phyloP scores from a whole-genome alignment of 140 eudicot genomes.

The Ambrosia hybrid region DNA sequence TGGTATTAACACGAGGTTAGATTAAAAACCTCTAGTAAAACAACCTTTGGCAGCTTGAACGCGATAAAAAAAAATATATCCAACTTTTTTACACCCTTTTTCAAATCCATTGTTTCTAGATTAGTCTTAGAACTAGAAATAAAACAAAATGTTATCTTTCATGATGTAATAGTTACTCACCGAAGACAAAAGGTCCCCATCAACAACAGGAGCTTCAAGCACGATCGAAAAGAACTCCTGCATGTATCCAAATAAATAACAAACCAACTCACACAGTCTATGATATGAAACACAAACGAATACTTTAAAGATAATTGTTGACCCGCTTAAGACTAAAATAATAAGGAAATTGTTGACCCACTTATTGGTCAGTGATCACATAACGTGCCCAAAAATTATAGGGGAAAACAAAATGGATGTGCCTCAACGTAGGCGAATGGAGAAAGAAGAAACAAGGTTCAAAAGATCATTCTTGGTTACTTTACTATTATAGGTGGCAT shows the following conservation, averaged over 20 bases:
- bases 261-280: neutral
- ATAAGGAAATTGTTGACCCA: neutral
- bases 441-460: neutral
- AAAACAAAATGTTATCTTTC: conserved; percentile 1
- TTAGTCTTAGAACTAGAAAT: neutral
- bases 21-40: too few relatives aligned
- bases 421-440: too few relatives aligned
- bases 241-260: conserved; percentile 17
- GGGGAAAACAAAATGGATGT: neutral
- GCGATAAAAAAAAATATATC: neutral
- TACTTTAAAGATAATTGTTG: neutral
- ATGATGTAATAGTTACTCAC: conserved; percentile 41
- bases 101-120: neutral
- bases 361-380: neutral
- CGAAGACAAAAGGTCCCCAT: conserved; percentile 91
- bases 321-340: neutral
- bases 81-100: neutral
- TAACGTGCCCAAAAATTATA: neutral
- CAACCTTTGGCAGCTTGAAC: neutral
- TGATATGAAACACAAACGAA: conserved; percentile 3
- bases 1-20: too few relatives aligned
- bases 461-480: too few relatives aligned
- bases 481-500: neutral
- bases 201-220: conserved; percentile 74
- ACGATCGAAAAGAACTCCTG: conserved; percentile 91